Base-by-base conservation (phyloP, 805 yeast genomes). In the Kuraishia floccosa region DNA sequence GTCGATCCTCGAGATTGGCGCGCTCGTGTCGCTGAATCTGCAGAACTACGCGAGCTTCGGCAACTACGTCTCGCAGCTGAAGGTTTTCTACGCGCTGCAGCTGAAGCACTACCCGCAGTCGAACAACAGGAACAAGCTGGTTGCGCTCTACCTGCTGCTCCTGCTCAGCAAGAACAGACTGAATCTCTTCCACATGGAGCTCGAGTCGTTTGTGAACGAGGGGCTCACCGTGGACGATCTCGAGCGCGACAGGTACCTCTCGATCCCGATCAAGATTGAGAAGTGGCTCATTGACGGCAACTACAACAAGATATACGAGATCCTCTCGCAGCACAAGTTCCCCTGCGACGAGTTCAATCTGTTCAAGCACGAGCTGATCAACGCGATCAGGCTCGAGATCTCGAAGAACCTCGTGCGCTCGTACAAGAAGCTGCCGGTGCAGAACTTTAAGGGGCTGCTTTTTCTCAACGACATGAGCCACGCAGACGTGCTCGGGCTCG, bases 271-370 rank as follows among this genome's bases (percentile, higher is more conserved):
- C 32, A 76, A 76, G 42, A 74, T 91, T 44, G 97, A 91, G 53
- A 76, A 83, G 41, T 84, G 93, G 80, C 70, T 91, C 41, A 85
- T 89, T 79, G 97, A 91, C 58, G 98, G 98, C 26, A 81, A 89
- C 40, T 91, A 87, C 56, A 91, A 85, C 54, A 83, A 83, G 54
- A 89, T 87, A 28, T 82, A 91, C 80, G 77, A 72, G 42, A 66
- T 82, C 33, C 39, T 56, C 25, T 43, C 50, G 9, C 73, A 76
- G 31, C 69, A 72, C 36, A 62, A 63, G 33, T 74, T 77, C 40
- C 76, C 78, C 17, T 68, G 75, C 40, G 71, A 75, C 35, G 97
- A 91, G 52, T 87, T 76, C 53, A 70, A 69, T 35, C 67, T 83
- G 28, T 83, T 89, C 54, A 80, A 85, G 36, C 76, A 70, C 35